phyloP scores from a whole-genome alignment of 1,284 basidiomycete species.

The Bondarzewia mesenterica region DNA sequence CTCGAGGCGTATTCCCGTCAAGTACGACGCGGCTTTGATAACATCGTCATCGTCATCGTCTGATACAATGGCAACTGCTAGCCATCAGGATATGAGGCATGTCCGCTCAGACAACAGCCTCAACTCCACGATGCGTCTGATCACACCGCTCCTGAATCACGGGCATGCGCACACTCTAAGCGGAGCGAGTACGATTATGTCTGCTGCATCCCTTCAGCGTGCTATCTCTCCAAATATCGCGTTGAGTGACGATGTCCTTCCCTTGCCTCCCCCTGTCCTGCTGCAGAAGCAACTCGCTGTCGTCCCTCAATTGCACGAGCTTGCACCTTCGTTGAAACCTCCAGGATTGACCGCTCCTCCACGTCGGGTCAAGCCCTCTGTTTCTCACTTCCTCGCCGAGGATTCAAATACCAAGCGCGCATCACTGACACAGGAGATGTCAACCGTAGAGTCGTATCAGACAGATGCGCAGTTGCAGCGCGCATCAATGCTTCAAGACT shows the following conservation, averaged over 20 bases:
- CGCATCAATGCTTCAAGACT: no score
- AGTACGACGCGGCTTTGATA: not conserved
- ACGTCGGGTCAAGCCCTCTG: not conserved
- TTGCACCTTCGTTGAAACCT: not conserved
- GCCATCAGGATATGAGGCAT: no score
- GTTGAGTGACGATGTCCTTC: slow-evolving; percentile 23
- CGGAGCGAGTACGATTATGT: slow-evolving; percentile 1
- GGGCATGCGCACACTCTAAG: slow-evolving; percentile 8
- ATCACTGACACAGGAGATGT: no score
- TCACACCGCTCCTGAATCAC: slow-evolving; percentile 1
- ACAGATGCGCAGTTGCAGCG: no score
- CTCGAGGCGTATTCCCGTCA: not conserved
- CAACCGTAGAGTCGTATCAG: no score
- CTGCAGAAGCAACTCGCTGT: slow-evolving; percentile 10
- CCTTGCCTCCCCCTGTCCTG: slow-evolving; percentile 15
- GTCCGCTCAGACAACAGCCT: no score
- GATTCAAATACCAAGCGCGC: no score
- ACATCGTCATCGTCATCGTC: not conserved
- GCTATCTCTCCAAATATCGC: slow-evolving; percentile 28
- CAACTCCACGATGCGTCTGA: not conserved
- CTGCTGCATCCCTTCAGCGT: slow-evolving; percentile 19
- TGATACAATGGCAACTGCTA: no score
- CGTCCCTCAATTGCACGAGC: not conserved
- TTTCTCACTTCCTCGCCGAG: no score
- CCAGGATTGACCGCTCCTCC: not conserved